These are phyloP conservation scores for Colletotrichum eleusines DNA, from an alignment of 2,329 filamentous ascomycete species.

Conservation along the genomic window DNA sequence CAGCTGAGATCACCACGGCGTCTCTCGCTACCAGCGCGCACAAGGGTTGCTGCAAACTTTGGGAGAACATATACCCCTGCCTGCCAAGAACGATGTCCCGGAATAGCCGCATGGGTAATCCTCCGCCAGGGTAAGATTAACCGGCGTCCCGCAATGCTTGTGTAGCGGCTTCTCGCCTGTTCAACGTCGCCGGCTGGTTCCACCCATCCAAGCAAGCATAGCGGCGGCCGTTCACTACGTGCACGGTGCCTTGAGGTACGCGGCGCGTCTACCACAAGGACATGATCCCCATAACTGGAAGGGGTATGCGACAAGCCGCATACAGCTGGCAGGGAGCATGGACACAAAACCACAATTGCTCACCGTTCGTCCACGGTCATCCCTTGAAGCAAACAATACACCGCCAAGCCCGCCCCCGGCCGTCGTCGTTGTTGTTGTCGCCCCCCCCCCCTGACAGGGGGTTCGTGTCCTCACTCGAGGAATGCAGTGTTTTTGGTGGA, in stretches of 20 bases:
- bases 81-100: constrained; percentile 32
- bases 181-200: constrained; percentile 24
- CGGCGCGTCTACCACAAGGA: constrained; percentile 17
- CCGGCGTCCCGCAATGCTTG: constrained; percentile 35
- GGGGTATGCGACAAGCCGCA: constrained; percentile 16
- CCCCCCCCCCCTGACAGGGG: background rate
- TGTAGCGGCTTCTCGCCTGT: constrained; percentile 29
- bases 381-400: constrained; percentile 3
- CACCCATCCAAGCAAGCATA: constrained; percentile 19
- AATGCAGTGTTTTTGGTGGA: background rate
- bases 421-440: background rate
- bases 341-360: background rate
- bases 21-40: background rate
- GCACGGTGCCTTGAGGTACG: constrained; percentile 14
- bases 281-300: constrained; percentile 14
- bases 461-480: constrained; percentile 7
- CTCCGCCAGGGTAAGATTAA: constrained; percentile 29
- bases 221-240: constrained; percentile 15
- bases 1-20: constrained; percentile 6
- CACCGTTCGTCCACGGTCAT: background rate
- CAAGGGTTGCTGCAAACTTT: constrained; percentile 9
- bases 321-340: background rate
- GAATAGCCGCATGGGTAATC: constrained; percentile 32
- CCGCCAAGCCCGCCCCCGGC: constrained; percentile 8
- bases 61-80: constrained; percentile 4